A percentile compares a stretch with the other conserved stretches of the same genome.
Conservation (phyloP, 495 filamentous ascomycete species). For the Tuber borchii region DNA sequence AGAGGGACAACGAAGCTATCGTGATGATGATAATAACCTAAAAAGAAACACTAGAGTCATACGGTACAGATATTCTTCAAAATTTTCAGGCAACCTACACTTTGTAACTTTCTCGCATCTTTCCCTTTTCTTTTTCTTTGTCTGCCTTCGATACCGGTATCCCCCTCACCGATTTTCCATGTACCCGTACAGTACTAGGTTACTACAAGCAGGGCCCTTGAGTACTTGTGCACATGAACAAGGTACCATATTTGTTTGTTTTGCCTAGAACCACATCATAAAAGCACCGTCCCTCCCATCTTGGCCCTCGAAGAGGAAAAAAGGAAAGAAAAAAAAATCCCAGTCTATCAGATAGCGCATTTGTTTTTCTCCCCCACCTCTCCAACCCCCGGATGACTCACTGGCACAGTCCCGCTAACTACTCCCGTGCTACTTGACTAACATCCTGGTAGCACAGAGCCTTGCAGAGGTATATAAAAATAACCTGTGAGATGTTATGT, state of each 20-base stretch:
- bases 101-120: neutral
- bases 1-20: neutral
- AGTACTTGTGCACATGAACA: neutral
- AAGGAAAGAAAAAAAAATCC: neutral
- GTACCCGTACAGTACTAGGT: neutral
- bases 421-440: neutral
- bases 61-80: neutral
- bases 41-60: neutral
- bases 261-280: neutral
- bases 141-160: constrained; percentile 4
- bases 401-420: neutral
- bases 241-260: neutral
- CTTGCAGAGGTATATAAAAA: neutral
- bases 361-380: neutral
- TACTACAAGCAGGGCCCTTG: neutral
- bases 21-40: neutral
- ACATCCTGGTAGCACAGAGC: neutral
- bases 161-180: neutral
- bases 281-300: neutral
- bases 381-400: neutral
- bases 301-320: neutral
- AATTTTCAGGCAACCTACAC: neutral
- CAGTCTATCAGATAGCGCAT: neutral
- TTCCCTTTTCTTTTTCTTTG: neutral
- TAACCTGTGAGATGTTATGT: neutral